A percentile compares a stretch with the other conserved stretches of the same genome.
Conservation (phyloP, 768 basidiomycete species). For the Lentinula edodes region DNA sequence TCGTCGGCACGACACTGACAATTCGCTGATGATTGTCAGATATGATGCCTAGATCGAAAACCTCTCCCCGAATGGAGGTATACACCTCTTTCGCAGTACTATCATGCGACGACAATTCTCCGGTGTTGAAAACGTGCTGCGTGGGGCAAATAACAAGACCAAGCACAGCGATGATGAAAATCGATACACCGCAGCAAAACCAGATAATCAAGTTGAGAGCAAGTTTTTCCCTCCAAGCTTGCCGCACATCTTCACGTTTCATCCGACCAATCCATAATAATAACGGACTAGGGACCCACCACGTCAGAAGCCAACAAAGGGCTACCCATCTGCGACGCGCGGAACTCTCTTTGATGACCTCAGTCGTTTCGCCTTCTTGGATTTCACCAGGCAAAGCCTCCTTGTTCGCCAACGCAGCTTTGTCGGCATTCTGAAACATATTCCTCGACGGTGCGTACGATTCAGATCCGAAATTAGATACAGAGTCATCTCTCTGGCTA, state of each 20-base stretch:
- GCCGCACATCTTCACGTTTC: constrained; percentile 90
- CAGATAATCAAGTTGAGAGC: constrained; percentile 95
- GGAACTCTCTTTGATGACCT: constrained; percentile 77
- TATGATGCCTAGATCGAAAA: constrained; percentile 78
- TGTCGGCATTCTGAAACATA: constrained; percentile 88
- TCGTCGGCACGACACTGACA: constrained; percentile 68
- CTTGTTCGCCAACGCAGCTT: constrained; percentile 68
- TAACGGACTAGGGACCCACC: constrained; percentile 76
- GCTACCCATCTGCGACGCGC: constrained; percentile 84
- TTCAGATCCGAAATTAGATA: constrained; percentile 84
- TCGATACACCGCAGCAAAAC: constrained; percentile 82
- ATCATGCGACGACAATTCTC: constrained; percentile 71
- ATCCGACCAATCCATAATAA: constrained; percentile 77
- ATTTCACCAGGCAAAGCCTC: constrained; percentile 82
- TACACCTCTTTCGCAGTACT: constrained; percentile 71
- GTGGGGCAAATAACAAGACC: constrained; percentile 90
- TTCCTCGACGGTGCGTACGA: constrained; percentile 92
- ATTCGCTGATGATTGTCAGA: constrained; percentile 61
- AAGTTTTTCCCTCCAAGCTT: constrained; percentile 97
- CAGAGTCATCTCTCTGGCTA: constrained; percentile 69
- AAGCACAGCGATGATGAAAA: constrained; percentile 90
- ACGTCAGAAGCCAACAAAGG: constrained; percentile 86
- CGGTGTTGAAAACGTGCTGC: constrained; percentile 80
- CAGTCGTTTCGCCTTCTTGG: constrained; percentile 82
- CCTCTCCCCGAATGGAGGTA: constrained; percentile 86